Conservation (phyloP, 2,329 filamentous ascomycete species). For the Clonostachys solani region DNA sequence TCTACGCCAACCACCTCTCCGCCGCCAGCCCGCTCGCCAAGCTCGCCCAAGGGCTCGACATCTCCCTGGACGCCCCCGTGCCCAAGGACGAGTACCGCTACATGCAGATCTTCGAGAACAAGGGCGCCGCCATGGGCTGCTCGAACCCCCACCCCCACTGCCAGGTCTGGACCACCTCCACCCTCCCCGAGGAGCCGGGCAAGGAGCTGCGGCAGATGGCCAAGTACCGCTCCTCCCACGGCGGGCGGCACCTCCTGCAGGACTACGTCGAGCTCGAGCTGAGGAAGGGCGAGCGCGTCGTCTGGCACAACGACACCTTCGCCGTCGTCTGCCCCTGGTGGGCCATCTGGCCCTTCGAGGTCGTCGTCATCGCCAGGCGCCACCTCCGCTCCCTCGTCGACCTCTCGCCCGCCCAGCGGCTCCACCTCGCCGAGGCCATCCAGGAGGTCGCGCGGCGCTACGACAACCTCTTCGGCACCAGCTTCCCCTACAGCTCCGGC, state of each 20-base stretch:
- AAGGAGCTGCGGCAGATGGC: constrained; percentile 75
- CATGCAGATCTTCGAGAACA: constrained; percentile 99
- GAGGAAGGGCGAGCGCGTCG: constrained; percentile 76
- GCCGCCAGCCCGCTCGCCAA: constrained; percentile 59
- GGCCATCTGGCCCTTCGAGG: constrained; percentile 96
- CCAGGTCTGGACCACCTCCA: constrained; percentile 92
- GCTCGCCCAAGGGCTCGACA: constrained; percentile 29
- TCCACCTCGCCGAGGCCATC: constrained; percentile 75
- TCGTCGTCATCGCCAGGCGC: constrained; percentile 79
- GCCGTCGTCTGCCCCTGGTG: constrained; percentile 94
- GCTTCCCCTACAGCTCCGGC: constrained; percentile 95
- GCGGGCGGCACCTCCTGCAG: constrained; percentile 70
- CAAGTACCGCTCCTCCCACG: constrained; percentile 71
- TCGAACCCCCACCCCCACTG: constrained; percentile 98
- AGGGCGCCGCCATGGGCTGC: constrained; percentile 96
- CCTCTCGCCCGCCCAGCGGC: constrained; percentile 65
- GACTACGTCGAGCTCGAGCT: constrained; percentile 86
- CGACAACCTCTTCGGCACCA: constrained; percentile 95
- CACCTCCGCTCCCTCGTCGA: constrained; percentile 86
- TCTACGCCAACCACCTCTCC: constrained; percentile 80
- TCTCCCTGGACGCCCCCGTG: constrained; percentile 30
- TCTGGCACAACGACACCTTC: constrained; percentile 84
- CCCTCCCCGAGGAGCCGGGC: constrained; percentile 81
- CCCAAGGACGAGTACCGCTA: constrained; percentile 81
- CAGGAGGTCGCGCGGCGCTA: constrained; percentile 87